These are phyloP conservation scores for Ogataea nakhonphanomensis DNA, from an alignment of 805 yeast genomes.

Conservation along the genomic window DNA sequence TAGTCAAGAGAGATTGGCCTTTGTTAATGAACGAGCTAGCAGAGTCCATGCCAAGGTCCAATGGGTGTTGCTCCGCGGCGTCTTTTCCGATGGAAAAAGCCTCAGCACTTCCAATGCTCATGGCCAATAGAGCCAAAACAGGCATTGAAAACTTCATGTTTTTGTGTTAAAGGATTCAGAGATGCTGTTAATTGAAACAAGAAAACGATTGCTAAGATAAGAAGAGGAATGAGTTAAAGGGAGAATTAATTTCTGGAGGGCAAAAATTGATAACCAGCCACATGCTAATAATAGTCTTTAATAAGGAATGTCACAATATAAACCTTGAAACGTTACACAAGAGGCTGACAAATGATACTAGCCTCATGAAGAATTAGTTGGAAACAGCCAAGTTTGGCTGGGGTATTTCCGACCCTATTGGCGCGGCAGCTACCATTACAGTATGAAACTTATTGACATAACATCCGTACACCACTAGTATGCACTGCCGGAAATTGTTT, in stretches of 20 bases:
- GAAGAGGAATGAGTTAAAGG: neutral
- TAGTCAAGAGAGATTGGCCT: conserved; percentile 27
- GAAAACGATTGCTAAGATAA: conserved; percentile 3
- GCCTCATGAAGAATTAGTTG: no score
- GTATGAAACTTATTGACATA: no score
- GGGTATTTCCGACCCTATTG: no score
- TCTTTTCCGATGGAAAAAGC: conserved; percentile 7
- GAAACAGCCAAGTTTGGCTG: no score
- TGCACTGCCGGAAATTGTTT: no score
- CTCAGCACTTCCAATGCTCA: conserved; percentile 4
- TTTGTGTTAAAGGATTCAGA: neutral
- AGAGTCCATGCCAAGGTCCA: conserved; percentile 2
- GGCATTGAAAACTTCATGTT: conserved; percentile 9
- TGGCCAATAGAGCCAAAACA: conserved; percentile 10
- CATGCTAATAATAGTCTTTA: neutral
- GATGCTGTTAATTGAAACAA: neutral
- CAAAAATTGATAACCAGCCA: conserved; percentile 12
- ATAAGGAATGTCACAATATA: neutral
- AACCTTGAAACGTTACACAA: no score
- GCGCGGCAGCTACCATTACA: no score
- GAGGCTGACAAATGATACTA: no score
- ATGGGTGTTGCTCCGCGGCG: conserved; percentile 10
- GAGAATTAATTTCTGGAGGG: conserved; percentile 3
- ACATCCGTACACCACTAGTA: no score
- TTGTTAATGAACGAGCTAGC: neutral